Conservation (phyloP, 1,284 basidiomycete genomes). For the Gymnopus androsaceus region DNA sequence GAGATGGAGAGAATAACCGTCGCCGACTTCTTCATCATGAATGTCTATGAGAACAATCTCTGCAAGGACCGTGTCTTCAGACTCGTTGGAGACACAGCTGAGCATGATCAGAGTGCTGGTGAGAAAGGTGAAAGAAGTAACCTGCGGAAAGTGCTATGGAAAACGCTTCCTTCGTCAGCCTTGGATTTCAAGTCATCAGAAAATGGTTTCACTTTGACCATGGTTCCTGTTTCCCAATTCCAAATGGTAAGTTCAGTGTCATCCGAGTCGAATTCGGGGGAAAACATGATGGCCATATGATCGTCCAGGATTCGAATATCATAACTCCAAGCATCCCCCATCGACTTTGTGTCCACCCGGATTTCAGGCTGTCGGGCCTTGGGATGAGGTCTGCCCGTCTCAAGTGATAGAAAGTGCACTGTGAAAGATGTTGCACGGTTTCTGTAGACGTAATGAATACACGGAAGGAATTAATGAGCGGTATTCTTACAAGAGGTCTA, state of each 20-base stretch:
- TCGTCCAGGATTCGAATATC: slow-evolving; percentile 9
- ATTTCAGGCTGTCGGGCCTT: neutral
- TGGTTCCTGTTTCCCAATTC: slow-evolving; percentile 18
- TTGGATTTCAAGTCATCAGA: neutral
- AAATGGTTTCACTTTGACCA: slow-evolving; percentile 6
- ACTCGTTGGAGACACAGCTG: neutral
- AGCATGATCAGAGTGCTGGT: slow-evolving; percentile 12
- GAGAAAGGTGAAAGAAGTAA: slow-evolving; percentile 17
- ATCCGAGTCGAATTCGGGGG: neutral
- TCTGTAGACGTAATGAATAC: neutral
- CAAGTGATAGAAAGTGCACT: slow-evolving; percentile 3
- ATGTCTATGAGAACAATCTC: slow-evolving; percentile 2
- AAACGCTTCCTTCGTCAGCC: neutral
- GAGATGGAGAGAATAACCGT: neutral
- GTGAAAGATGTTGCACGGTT: neutral
- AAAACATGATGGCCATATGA: slow-evolving; percentile 13
- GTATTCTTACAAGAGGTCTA: neutral
- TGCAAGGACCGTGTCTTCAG: neutral
- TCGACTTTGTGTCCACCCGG: neutral
- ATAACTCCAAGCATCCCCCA: neutral
- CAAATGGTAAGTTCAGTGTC: slow-evolving; percentile 16
- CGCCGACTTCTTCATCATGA: neutral
- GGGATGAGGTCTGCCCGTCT: slow-evolving; percentile 13
- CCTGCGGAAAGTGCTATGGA: neutral
- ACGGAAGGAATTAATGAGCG: neutral